Conservation (phyloP, 768 basidiomycete genomes). For the Hygrophoropsis aurantiaca region DNA sequence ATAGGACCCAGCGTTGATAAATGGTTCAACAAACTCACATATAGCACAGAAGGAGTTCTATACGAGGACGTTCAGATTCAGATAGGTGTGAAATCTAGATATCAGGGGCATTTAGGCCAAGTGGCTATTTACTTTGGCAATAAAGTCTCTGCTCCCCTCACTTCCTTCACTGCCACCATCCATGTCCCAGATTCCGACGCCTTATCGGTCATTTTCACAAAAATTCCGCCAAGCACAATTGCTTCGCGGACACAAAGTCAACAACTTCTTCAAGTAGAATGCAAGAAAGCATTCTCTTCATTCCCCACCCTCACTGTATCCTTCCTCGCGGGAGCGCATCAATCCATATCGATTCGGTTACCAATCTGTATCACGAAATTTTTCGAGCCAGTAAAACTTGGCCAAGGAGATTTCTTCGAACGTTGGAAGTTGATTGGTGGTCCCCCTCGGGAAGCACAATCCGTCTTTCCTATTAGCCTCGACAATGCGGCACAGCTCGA, state of each 20-base stretch:
- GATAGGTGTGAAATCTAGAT: slow-evolving; percentile 94
- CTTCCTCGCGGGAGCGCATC: slow-evolving; percentile 90
- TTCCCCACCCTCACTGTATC: slow-evolving; percentile 84
- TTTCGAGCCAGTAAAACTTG: slow-evolving; percentile 88
- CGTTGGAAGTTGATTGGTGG: slow-evolving; percentile 98
- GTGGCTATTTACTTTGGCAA: slow-evolving; percentile 95
- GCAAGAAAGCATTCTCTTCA: slow-evolving; percentile 79
- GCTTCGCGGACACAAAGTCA: slow-evolving; percentile 85
- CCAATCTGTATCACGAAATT: slow-evolving; percentile 92
- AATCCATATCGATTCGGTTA: slow-evolving; percentile 78
- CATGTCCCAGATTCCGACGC: slow-evolving; percentile 73
- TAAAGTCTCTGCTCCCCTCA: slow-evolving; percentile 87
- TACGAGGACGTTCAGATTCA: slow-evolving; percentile 97
- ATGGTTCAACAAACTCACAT: slow-evolving; percentile 86
- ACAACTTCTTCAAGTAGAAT: slow-evolving; percentile 91
- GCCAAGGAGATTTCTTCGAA: slow-evolving; percentile 88
- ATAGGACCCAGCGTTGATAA: slow-evolving; percentile 75
- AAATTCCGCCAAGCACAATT: slow-evolving; percentile 84
- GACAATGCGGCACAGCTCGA: slow-evolving; percentile 73
- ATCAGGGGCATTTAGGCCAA: slow-evolving; percentile 92
- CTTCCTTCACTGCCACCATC: slow-evolving; percentile 85
- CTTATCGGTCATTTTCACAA: slow-evolving; percentile 81
- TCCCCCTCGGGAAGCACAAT: slow-evolving; percentile 88
- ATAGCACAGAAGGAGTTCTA: slow-evolving; percentile 80
- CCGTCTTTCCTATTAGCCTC: slow-evolving; percentile 78